Base-by-base conservation (phyloP, 2,329 filamentous ascomycete species). In the Monosporascus sp. region DNA sequence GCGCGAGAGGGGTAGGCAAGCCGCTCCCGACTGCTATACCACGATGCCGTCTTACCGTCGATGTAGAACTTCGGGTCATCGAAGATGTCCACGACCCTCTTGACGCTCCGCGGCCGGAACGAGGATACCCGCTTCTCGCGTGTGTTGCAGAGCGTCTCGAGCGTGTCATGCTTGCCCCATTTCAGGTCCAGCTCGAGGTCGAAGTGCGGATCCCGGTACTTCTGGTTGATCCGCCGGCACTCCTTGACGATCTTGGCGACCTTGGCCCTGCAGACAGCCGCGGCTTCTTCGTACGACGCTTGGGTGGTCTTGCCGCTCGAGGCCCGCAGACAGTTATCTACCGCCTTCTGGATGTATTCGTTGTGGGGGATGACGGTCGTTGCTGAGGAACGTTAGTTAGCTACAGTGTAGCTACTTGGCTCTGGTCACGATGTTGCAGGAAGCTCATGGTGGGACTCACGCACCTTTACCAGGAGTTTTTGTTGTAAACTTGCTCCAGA, bases 191-290 rank as follows among this genome's bases (percentile, higher is more conserved):
- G 75, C 65, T 94, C 90, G 50, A 96, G 84, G 66, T 96, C 88
- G 65, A 96, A 96, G 68, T 94, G 85, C n/a, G 86, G 82, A 65
- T 95, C 90, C 17, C 87, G 81, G 66, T 95, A 96, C 69, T 91
- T 93, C 64, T 91, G 87, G 69, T 96, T 96, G 53, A 91, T 76
- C 8, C 88, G 80, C 22, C 84, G 78, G 67, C 90, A 95, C 64
- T 85, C 82, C 53, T 76, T 75, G 48, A 82, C 76, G 55, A 86
- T 85, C 66, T 82, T 80, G 26, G 74, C 77, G 3, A 79, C 87
- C 72, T 79, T 88, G 52, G 79, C 80, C 51, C 75, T 78, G 70
- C 90, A 95, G 54, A 86, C 80, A 22, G 79, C 79, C 3, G 78
- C 82, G 0, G 89, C 89, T 61, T 89, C 82, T 51, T 90, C 83